Conservation (phyloP, 352 stramenopile genomes). For the Phytopythium montanum region DNA sequence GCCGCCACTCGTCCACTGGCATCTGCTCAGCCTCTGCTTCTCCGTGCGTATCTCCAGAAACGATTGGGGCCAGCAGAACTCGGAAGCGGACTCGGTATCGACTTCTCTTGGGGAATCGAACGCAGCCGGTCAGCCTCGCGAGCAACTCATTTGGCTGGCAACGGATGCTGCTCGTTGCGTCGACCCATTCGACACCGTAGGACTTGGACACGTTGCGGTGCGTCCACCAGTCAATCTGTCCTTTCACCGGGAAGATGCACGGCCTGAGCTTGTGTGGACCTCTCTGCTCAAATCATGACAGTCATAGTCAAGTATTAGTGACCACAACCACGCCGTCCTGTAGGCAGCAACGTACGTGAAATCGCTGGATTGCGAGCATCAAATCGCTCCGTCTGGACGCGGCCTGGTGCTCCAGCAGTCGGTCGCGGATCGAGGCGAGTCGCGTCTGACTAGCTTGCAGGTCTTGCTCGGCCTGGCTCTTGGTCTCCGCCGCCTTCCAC, state of each 20-base stretch:
- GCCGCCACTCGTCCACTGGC: constrained; percentile 17
- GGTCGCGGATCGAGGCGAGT: constrained; percentile 47
- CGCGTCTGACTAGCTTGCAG: constrained; percentile 52
- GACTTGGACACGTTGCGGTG: constrained; percentile 34
- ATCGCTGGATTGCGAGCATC: constrained; percentile 31
- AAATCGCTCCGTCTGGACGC: constrained; percentile 33
- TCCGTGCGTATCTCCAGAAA: not conserved
- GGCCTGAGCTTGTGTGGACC: constrained; percentile 36
- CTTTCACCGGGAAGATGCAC: constrained; percentile 61
- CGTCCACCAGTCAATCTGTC: constrained; percentile 66
- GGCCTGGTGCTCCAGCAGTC: constrained; percentile 49
- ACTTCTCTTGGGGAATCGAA: constrained; percentile 54
- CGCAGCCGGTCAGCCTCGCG: constrained; percentile 24
- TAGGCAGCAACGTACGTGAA: constrained; percentile 25
- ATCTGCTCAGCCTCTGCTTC: constrained; percentile 5
- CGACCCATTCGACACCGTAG: constrained; percentile 20
- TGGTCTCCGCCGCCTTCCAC: constrained; percentile 9
- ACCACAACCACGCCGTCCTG: not conserved
- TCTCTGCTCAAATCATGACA: constrained; percentile 25
- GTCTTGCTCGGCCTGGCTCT: constrained; percentile 36
- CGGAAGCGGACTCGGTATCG: constrained; percentile 39
- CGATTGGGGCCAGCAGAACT: constrained; percentile 1
- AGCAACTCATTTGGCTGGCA: constrained; percentile 14
- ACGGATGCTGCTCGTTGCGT: constrained; percentile 17
- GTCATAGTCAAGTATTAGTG: not conserved